Conservation (phyloP, 1,284 basidiomycete genomes). For the Pholiota adiposa region DNA sequence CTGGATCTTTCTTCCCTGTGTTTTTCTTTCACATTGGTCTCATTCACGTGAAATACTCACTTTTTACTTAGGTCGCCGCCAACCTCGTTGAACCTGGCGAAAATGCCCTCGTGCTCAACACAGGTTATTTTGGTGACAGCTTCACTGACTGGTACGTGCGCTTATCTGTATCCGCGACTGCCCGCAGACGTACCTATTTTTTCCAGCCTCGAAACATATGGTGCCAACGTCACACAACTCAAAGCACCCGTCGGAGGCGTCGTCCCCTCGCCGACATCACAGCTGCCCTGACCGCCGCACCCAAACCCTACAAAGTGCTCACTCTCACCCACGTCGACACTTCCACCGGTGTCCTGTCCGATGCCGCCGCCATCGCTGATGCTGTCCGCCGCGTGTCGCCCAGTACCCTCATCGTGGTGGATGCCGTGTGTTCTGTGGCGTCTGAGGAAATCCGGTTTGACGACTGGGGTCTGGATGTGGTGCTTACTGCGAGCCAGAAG, state of each 20-base stretch:
- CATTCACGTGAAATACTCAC: neutral
- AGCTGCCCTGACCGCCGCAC: conserved; percentile 59
- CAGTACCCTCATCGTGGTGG: conserved; percentile 86
- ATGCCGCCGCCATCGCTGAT: conserved; percentile 80
- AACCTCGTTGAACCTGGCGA: conserved; percentile 86
- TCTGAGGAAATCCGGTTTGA: conserved; percentile 97
- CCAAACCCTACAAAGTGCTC: conserved; percentile 88
- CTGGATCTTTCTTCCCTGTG: no score
- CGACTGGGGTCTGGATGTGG: conserved; percentile 91
- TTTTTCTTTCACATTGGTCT: conserved; percentile 2
- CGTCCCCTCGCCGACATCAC: conserved; percentile 71
- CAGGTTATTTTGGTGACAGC: conserved; percentile 88
- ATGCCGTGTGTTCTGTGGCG: conserved; percentile 95
- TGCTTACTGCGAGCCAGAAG: conserved; percentile 93
- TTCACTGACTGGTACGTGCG: conserved; percentile 76
- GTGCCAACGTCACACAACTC: conserved; percentile 88
- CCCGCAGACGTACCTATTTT: neutral
- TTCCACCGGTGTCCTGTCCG: conserved; percentile 90
- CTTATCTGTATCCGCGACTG: conserved; percentile 40
- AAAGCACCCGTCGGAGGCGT: conserved; percentile 83
- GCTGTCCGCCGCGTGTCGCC: conserved; percentile 83
- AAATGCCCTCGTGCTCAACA: conserved; percentile 78
- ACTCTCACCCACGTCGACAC: conserved; percentile 97
- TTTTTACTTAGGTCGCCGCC: conserved; percentile 54
- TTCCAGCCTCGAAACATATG: conserved; percentile 84